phyloP scores from a whole-genome alignment of 106 monocot genomes.

The Alisma plantagoaquatica region DNA sequence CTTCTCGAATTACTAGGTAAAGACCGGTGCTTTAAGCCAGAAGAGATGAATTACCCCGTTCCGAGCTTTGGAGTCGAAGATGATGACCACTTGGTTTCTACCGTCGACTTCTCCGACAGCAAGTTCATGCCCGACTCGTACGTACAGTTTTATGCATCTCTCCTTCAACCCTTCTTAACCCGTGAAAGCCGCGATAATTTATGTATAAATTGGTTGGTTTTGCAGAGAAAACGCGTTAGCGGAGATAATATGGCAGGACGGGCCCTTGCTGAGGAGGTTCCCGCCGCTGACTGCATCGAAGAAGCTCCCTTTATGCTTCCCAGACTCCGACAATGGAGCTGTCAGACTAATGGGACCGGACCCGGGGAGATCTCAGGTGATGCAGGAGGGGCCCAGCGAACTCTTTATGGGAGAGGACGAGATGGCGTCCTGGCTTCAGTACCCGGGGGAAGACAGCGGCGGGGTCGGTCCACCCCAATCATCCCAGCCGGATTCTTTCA shows the following conservation, averaged over 20 bases:
- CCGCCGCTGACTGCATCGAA: too few relatives aligned
- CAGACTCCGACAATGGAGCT: not conserved
- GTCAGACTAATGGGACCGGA: not conserved
- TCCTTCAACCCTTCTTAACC: not conserved
- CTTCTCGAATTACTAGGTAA: not conserved
- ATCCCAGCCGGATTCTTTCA: too few relatives aligned
- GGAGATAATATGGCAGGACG: slow-evolving; percentile 12
- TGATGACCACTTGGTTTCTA: not conserved
- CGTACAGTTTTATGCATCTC: not conserved
- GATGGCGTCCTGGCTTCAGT: slow-evolving; percentile 18
- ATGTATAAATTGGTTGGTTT: too few relatives aligned
- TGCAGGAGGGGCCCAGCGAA: not conserved
- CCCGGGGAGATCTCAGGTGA: not conserved
- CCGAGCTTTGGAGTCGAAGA: not conserved
- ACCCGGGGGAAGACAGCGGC: not conserved
- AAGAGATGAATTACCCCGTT: slow-evolving; percentile 2
- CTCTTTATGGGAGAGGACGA: slow-evolving; percentile 21
- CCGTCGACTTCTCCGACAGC: not conserved
- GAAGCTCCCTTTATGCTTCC: not conserved
- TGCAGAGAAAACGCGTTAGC: not conserved
- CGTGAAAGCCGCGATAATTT: not conserved
- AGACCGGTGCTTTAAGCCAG: not conserved
- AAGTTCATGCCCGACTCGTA: not conserved
- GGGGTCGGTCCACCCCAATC: not conserved
- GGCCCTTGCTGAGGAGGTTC: not conserved